Evolutionary conservation across 2,329 filamentous ascomycete species (phyloP).

Genomic region (Aspergillus clavatus): DNA sequence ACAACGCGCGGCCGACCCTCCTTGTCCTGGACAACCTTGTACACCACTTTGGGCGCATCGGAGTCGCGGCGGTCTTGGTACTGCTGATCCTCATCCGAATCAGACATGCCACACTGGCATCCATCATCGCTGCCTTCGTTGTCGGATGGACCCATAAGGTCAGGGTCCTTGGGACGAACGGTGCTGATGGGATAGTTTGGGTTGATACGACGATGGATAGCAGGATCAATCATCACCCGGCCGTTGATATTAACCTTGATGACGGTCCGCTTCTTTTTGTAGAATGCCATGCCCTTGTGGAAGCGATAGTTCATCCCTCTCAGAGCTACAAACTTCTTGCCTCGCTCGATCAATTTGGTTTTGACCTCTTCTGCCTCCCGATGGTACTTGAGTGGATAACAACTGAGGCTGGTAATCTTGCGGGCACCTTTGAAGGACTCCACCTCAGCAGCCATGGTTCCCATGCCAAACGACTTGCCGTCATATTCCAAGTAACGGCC

Average conservation of each 20-base stretch:
- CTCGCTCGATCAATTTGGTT: slow-evolving; percentile 67
- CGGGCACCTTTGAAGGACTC: slow-evolving; percentile 71
- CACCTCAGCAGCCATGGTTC: slow-evolving; percentile 65
- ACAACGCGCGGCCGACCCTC: slow-evolving; percentile 50
- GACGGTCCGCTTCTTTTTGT: slow-evolving; percentile 70
- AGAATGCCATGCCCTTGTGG: slow-evolving; percentile 79
- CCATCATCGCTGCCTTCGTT: slow-evolving; percentile 40
- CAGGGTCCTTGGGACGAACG: slow-evolving; percentile 67
- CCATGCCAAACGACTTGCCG: slow-evolving; percentile 77
- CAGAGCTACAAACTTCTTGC: slow-evolving; percentile 78
- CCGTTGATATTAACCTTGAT: slow-evolving; percentile 81
- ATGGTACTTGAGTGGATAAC: slow-evolving; percentile 77
- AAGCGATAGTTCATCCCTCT: slow-evolving; percentile 77
- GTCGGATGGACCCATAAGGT: slow-evolving; percentile 49
- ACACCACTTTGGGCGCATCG: slow-evolving; percentile 38
- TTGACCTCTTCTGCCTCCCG: slow-evolving; percentile 63
- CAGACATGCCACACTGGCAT: slow-evolving; percentile 34
- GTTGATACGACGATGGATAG: slow-evolving; percentile 75
- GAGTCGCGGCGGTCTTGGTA: slow-evolving; percentile 35
- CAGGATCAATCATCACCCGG: slow-evolving; percentile 81
- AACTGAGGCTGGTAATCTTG: slow-evolving; percentile 73
- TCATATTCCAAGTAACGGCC: slow-evolving; percentile 78
- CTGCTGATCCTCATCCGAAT: slow-evolving; percentile 34
- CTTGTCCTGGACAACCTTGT: slow-evolving; percentile 52
- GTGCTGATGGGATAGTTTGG: slow-evolving; percentile 77